A percentile compares a stretch with the other conserved stretches of the same genome.
phyloP scores from a whole-genome alignment of 1,284 basidiomycete species.

The Sutorius eximius region DNA sequence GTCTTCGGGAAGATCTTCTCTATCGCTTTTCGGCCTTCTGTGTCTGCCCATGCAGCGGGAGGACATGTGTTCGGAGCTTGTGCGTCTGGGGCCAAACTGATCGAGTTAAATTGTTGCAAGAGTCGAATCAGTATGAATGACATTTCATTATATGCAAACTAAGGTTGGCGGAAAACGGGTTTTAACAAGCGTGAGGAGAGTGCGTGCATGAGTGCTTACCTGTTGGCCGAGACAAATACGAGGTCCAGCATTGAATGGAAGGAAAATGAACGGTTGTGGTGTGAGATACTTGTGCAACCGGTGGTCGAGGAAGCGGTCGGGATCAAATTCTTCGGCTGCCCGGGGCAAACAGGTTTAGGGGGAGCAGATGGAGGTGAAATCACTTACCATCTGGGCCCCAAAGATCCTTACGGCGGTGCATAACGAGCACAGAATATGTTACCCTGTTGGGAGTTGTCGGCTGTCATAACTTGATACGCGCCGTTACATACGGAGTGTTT shows the following conservation, averaged over 20 bases:
- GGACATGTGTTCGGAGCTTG: constrained; percentile 35
- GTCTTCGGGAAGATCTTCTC: constrained; percentile 39
- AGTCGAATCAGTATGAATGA: constrained; percentile 46
- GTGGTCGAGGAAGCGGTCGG: constrained; percentile 37
- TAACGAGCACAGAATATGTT: constrained; percentile 30
- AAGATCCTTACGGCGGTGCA: constrained; percentile 36
- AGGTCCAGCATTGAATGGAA: constrained; percentile 52
- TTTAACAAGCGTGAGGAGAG: constrained; percentile 4
- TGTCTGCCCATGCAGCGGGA: constrained; percentile 35
- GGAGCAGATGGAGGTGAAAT: neutral
- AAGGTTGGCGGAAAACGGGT: neutral
- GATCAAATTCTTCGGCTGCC: constrained; percentile 45
- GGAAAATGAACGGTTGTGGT: constrained; percentile 41
- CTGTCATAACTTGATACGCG: neutral
- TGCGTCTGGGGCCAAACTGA: constrained; percentile 38
- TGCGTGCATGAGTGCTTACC: constrained; percentile 15
- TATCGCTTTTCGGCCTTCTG: constrained; percentile 36
- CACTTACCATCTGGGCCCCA: constrained; percentile 39
- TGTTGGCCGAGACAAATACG: constrained; percentile 49
- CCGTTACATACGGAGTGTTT: constrained; percentile 43
- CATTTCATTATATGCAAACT: constrained; percentile 50
- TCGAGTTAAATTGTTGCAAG: constrained; percentile 40
- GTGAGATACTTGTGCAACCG: constrained; percentile 30
- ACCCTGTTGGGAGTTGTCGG: constrained; percentile 15
- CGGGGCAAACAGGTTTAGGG: neutral